Evolutionary conservation across 2,329 filamentous ascomycete species (phyloP), one percentile per base, ranked within the genome.

Genomic region (Fusarium nygamai): DNA sequence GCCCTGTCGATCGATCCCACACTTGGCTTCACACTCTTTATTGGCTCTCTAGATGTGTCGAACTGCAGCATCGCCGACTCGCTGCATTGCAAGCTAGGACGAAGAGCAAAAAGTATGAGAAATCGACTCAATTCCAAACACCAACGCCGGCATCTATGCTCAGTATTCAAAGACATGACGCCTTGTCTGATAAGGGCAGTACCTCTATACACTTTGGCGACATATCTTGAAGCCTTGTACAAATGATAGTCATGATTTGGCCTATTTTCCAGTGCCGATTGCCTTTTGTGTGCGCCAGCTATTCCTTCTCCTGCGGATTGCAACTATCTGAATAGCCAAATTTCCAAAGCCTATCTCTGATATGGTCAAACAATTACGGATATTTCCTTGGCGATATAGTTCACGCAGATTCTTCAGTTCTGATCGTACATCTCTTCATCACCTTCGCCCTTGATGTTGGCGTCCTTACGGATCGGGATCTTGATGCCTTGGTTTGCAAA

Each of bases 401-500:
- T 11, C 53, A 50, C 22, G 34, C n/a, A 46, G 24, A 41, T 27
- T 50, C 24, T 65, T 59, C 34, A 67, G 33, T 41, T 53, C 56
- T 77, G 82, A 33, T 82, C 81, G 36, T 74, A 81, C 44, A 82
- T 81, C 33, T 88, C 86, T n/a, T 89, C 87, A 20, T 88, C 88
- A 36, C 87, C 87, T 51, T 89, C 86, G 41, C 86, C 87, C 72
- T 85, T 86, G 46, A 84, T 81, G 64, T 86, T 87, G 2, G 92
- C 92, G 79, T 98, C 96, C 83, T 98, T 98, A 29, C 96, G 88
- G 62, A 98, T 98, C 0, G 96, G 96, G 31, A 98, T 98, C 84
- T 98, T 98, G 84, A 98, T 97, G 31, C 96, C 96, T 80, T 99
- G 96, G 4, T 90, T 88, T 8, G 96, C 96, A 84, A 99, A 98